Conservation (phyloP, 1,139 yeast genomes). For the Pichia sp. region DNA sequence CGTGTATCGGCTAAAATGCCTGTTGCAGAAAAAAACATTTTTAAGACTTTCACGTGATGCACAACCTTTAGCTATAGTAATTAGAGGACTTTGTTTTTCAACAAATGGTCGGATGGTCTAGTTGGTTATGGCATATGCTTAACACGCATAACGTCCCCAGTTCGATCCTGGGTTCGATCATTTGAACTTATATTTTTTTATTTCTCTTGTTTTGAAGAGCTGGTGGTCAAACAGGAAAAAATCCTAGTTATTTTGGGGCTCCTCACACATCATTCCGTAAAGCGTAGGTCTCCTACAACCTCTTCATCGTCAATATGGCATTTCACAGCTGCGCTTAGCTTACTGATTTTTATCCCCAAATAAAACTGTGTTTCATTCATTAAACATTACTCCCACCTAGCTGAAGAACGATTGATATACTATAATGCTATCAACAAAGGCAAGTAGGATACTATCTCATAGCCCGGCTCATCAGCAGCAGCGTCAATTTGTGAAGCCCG, state of each 20-base stretch:
- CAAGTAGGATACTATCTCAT: neutral
- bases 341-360: too few relatives aligned
- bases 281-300: too few relatives aligned
- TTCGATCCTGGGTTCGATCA: conserved; percentile 99
- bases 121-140: conserved; percentile 99
- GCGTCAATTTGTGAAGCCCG: conserved; percentile 18
- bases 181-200: conserved; percentile 7
- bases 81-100: neutral
- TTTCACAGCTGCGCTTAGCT: too few relatives aligned
- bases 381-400: too few relatives aligned
- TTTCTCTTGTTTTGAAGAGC: neutral
- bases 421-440: too few relatives aligned
- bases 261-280: neutral
- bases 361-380: too few relatives aligned
- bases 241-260: neutral
- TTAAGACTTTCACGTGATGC: neutral
- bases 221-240: neutral
- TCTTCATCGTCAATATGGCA: too few relatives aligned
- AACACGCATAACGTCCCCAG: conserved; percentile 99
- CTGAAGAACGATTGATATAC: too few relatives aligned
- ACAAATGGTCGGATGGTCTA: conserved; percentile 69
- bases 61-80: neutral
- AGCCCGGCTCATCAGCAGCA: neutral
- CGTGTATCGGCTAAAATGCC: neutral
- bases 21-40: neutral